These are phyloP conservation scores for Yarrowia sp. DNA, from an alignment of 805 yeast genomes.

Conservation along the genomic window DNA sequence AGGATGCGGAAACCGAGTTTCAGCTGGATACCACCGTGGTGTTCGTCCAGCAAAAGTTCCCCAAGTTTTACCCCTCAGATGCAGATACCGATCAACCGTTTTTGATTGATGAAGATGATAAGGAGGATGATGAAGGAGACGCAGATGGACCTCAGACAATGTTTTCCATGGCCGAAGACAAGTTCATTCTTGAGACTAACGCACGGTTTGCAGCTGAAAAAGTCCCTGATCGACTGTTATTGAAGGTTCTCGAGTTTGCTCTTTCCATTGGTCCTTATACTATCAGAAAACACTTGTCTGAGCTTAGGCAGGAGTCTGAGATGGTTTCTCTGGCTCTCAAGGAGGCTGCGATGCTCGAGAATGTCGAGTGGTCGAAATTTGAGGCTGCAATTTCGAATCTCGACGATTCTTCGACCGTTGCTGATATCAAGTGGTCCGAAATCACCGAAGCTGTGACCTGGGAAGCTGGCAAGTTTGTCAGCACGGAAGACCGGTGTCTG, in stretches of 20 bases:
- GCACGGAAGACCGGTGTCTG: constrained; percentile 21
- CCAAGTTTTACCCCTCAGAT: constrained; percentile 10
- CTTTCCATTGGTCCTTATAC: constrained; percentile 13
- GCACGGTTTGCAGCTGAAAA: not conserved
- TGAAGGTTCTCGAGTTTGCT: constrained; percentile 24
- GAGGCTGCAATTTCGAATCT: not conserved
- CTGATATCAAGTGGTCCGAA: constrained; percentile 1
- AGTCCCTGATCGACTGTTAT: not conserved
- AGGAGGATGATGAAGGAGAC: constrained; percentile 35
- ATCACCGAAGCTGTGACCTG: not conserved
- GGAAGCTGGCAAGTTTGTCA: not conserved
- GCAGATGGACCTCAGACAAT: constrained; percentile 21
- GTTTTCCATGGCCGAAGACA: constrained; percentile 26
- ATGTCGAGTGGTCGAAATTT: constrained; percentile 16
- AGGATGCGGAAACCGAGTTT: not conserved
- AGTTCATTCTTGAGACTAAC: constrained; percentile 17
- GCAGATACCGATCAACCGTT: not conserved
- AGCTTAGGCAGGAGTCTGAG: constrained; percentile 16
- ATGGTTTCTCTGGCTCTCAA: constrained; percentile 31
- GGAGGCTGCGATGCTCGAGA: not conserved
- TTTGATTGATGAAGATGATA: constrained; percentile 28
- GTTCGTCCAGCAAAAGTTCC: not conserved
- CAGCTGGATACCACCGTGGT: not conserved
- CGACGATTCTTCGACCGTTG: not conserved
- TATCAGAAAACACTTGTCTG: constrained; percentile 23